Conservation (phyloP, 1,139 yeast species). For the Kodamaea sp. region DNA sequence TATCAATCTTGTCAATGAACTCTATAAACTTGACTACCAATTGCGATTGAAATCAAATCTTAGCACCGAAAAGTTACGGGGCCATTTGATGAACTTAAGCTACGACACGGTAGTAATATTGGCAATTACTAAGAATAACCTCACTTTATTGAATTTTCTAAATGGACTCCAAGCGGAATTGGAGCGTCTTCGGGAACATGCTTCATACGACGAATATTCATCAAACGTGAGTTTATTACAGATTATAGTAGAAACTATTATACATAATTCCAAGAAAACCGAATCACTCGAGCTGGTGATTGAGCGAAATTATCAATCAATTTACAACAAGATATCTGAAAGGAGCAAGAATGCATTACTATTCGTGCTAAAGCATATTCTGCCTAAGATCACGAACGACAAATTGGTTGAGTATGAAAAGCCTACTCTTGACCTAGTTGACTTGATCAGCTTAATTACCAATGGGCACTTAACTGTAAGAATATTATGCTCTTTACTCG, state of each 20-base stretch:
- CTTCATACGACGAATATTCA: conserved; percentile 13
- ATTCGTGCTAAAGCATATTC: conserved; percentile 21
- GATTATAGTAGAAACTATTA: conserved; percentile 18
- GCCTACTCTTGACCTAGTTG: conserved; percentile 12
- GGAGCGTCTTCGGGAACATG: neutral
- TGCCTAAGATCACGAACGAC: conserved; percentile 15
- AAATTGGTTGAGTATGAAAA: neutral
- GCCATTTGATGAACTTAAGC: conserved; percentile 30
- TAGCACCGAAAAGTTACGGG: conserved; percentile 12
- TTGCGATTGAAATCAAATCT: conserved; percentile 23
- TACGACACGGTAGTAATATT: conserved; percentile 36
- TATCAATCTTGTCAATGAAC: conserved; percentile 37
- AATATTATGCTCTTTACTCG: conserved; percentile 32
- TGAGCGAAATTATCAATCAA: conserved; percentile 8
- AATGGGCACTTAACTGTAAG: conserved; percentile 28
- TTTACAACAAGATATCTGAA: conserved; percentile 9
- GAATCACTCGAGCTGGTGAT: conserved; percentile 2
- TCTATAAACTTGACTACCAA: conserved; percentile 44
- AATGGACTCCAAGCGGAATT: conserved; percentile 23
- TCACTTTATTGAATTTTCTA: conserved; percentile 30
- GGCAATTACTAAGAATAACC: conserved; percentile 31
- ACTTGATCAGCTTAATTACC: conserved; percentile 18
- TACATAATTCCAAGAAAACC: conserved; percentile 1
- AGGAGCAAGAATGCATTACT: conserved; percentile 16
- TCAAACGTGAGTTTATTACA: conserved; percentile 24